Conservation (phyloP, 441 rosid genomes). For the Adansonia madagascariensis region DNA sequence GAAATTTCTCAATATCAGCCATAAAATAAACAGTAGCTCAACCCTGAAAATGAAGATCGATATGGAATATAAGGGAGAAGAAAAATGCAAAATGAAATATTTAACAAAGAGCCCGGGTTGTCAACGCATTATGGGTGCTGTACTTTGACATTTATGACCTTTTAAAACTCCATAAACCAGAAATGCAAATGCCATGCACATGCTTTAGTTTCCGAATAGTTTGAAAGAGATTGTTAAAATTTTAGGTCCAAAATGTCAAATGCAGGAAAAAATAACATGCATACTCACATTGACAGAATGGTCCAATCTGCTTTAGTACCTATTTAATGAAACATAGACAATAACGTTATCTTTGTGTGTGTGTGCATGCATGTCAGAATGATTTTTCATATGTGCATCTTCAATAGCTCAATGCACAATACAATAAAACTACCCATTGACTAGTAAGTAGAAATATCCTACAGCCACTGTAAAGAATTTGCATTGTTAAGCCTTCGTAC, state of each 20-base stretch:
- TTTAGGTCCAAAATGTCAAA: constrained; percentile 1
- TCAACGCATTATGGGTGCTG: background rate
- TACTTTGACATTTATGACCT: background rate
- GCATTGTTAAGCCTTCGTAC: background rate
- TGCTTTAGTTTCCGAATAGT: background rate
- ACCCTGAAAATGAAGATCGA: constrained; percentile 1
- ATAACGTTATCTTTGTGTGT: background rate
- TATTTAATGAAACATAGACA: background rate
- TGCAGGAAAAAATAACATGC: background rate
- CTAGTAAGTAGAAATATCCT: background rate
- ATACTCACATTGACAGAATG: background rate
- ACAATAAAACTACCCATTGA: background rate
- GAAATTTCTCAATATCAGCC: constrained; percentile 23
- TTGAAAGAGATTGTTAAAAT: background rate
- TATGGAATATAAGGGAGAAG: constrained; percentile 7
- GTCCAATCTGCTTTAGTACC: constrained; percentile 9
- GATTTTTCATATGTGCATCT: background rate
- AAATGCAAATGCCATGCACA: background rate
- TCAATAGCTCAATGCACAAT: background rate
- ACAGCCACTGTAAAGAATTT: background rate
- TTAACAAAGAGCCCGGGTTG: constrained; percentile 4
- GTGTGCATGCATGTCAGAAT: background rate
- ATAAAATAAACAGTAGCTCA: background rate
- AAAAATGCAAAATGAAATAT: constrained; percentile 2
- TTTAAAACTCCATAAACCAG: background rate